phyloP scores from a whole-genome alignment of 768 basidiomycete species.

The Aureoboletus auriporus region DNA sequence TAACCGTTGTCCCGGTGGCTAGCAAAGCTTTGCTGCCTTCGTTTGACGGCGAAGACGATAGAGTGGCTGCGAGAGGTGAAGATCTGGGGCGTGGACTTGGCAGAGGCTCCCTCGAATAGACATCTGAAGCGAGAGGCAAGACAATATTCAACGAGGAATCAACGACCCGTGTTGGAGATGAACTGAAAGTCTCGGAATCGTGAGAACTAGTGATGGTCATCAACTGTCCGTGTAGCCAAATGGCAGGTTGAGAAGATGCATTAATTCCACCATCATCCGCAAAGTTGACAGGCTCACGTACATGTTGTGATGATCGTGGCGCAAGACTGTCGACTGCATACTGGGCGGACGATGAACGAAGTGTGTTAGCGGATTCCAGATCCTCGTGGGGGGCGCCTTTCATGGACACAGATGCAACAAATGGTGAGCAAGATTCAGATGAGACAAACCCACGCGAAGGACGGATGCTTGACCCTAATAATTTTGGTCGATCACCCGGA shows the following conservation, averaged over 20 bases:
- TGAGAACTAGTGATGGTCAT: background rate
- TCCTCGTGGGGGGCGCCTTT: background rate
- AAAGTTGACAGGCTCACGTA: conserved; percentile 6
- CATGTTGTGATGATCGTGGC: conserved; percentile 18
- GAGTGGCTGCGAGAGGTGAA: conserved; percentile 5
- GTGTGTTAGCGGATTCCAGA: conserved; percentile 1
- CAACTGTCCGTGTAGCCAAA: conserved; percentile 3
- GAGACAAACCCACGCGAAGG: conserved; percentile 34
- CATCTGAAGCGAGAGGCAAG: background rate
- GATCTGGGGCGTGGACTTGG: conserved; percentile 32
- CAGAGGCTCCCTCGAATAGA: conserved; percentile 21
- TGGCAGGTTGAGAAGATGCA: background rate
- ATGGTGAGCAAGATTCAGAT: conserved; percentile 40
- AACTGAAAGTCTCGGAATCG: background rate
- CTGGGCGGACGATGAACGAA: conserved; percentile 7
- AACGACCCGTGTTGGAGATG: conserved; percentile 1
- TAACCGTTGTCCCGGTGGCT: background rate
- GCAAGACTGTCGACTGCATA: conserved; percentile 21
- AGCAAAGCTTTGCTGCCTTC: conserved; percentile 18
- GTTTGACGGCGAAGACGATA: conserved; percentile 16
- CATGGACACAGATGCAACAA: conserved; percentile 10
- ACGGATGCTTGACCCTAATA: conserved; percentile 2
- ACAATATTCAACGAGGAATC: conserved; percentile 1
- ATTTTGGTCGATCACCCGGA: conserved; percentile 2
- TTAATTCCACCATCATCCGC: conserved; percentile 4